Percentiles rank a stretch among this genome's conserved stretches.
These are phyloP conservation scores for Globisporangium okanoganense DNA, from an alignment of 352 stramenopile species.

Conservation along the genomic window DNA sequence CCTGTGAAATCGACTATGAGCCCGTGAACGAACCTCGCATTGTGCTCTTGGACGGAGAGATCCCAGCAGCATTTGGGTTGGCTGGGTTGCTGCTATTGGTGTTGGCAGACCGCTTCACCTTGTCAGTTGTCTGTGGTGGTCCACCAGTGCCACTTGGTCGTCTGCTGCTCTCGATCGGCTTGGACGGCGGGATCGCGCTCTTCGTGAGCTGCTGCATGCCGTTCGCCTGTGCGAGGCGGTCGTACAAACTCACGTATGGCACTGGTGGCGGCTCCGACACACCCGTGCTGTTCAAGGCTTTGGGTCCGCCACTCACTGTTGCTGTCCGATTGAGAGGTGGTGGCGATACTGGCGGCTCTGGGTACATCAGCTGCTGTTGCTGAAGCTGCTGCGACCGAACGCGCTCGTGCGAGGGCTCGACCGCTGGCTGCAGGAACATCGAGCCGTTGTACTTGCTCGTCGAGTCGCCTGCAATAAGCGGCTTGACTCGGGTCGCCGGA, in stretches of 20 bases:
- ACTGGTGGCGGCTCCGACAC: neutral
- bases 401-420: constrained; percentile 33
- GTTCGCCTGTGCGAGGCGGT: constrained; percentile 54
- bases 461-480: constrained; percentile 34
- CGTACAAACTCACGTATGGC: constrained; percentile 64
- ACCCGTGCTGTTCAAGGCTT: neutral
- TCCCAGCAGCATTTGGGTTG: neutral
- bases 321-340: neutral
- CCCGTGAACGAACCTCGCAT: constrained; percentile 16
- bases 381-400: constrained; percentile 22
- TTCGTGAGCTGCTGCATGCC: constrained; percentile 28
- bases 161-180: constrained; percentile 25
- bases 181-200: constrained; percentile 25
- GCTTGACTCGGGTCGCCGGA: constrained; percentile 32
- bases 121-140: neutral
- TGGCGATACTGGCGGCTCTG: neutral
- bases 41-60: constrained; percentile 17
- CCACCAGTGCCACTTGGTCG: neutral
- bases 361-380: neutral
- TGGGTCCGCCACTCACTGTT: neutral
- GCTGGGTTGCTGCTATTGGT: constrained; percentile 9
- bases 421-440: constrained; percentile 51
- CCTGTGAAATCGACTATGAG: neutral
- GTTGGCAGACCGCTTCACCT: neutral
- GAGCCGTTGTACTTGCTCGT: constrained; percentile 44